A percentile compares a stretch with the other conserved stretches of the same genome.
Evolutionary conservation across 371 early-diverging fungal genomes (phyloP).

Genomic region (Mortierella sp.): DNA sequence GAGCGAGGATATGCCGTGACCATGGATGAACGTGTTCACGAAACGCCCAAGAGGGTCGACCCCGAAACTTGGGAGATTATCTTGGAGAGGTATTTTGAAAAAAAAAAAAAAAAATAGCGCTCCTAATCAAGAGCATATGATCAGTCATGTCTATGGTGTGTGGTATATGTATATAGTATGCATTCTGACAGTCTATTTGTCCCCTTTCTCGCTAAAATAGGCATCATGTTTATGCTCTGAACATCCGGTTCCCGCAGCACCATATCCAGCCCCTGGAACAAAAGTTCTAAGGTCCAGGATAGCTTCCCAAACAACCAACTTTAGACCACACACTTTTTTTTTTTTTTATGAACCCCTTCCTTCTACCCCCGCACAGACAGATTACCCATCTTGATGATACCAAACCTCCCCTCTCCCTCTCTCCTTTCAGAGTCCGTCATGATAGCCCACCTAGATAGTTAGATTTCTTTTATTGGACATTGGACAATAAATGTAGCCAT

Average conservation of each 20-base stretch:
- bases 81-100: constrained; percentile 56
- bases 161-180: neutral
- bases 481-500: too few relatives aligned
- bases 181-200: neutral
- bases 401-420: too few relatives aligned
- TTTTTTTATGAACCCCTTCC: too few relatives aligned
- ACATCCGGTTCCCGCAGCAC: constrained; percentile 73
- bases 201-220: constrained; percentile 28
- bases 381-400: too few relatives aligned
- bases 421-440: too few relatives aligned
- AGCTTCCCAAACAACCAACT: too few relatives aligned
- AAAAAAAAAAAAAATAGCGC: neutral
- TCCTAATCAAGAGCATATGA: neutral
- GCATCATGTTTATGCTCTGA: constrained; percentile 62
- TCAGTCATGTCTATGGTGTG: too few relatives aligned
- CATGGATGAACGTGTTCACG: constrained; percentile 64
- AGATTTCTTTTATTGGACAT: too few relatives aligned
- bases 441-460: too few relatives aligned
- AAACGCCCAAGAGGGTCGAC: constrained; percentile 67
- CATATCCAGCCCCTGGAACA: constrained; percentile 75
- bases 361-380: too few relatives aligned
- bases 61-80: constrained; percentile 70
- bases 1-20: constrained; percentile 75
- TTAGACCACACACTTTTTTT: too few relatives aligned
- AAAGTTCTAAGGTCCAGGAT: constrained; percentile 55